Conservation (phyloP, 768 basidiomycete genomes). For the Dacryopinax spathularia region DNA sequence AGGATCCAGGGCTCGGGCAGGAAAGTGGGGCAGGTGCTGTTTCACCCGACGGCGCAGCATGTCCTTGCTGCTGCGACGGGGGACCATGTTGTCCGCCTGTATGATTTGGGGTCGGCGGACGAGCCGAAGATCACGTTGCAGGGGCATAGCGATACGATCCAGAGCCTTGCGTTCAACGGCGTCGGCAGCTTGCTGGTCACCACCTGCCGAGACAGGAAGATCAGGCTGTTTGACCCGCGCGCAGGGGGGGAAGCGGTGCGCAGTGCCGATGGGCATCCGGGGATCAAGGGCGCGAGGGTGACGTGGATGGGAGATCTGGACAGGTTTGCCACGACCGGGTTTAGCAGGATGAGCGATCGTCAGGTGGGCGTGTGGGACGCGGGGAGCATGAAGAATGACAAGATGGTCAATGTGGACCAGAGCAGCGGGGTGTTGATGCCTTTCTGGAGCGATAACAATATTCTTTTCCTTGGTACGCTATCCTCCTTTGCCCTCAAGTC, state of each 20-base stretch:
- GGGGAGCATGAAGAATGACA: slow-evolving; percentile 55
- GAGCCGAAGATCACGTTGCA: slow-evolving; percentile 43
- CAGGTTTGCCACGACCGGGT: slow-evolving; percentile 85
- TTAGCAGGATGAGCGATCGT: slow-evolving; percentile 91
- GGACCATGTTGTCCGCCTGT: slow-evolving; percentile 78
- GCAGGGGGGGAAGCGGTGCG: slow-evolving; percentile 68
- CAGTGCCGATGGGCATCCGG: slow-evolving; percentile 71
- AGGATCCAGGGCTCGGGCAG: slow-evolving; percentile 65
- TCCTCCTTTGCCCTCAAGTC: background rate
- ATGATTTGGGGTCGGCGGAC: slow-evolving; percentile 73
- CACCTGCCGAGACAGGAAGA: slow-evolving; percentile 83
- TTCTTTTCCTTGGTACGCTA: slow-evolving; percentile 58
- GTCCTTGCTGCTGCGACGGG: slow-evolving; percentile 67
- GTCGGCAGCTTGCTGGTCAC: slow-evolving; percentile 73
- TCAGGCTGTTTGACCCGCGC: slow-evolving; percentile 85
- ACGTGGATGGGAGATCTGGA: slow-evolving; percentile 84
- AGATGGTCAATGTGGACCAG: slow-evolving; percentile 71
- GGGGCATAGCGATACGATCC: slow-evolving; percentile 80
- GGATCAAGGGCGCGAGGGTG: slow-evolving; percentile 83
- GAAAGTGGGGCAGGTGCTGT: slow-evolving; percentile 87
- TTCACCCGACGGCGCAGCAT: slow-evolving; percentile 80
- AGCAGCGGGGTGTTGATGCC: slow-evolving; percentile 92
- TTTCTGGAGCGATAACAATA: slow-evolving; percentile 90
- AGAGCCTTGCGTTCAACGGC: slow-evolving; percentile 66
- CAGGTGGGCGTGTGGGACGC: slow-evolving; percentile 87